These are phyloP conservation scores for Vaccinium myrtillus DNA, from an alignment of 148 eudicot genomes.

Conservation along the genomic window DNA sequence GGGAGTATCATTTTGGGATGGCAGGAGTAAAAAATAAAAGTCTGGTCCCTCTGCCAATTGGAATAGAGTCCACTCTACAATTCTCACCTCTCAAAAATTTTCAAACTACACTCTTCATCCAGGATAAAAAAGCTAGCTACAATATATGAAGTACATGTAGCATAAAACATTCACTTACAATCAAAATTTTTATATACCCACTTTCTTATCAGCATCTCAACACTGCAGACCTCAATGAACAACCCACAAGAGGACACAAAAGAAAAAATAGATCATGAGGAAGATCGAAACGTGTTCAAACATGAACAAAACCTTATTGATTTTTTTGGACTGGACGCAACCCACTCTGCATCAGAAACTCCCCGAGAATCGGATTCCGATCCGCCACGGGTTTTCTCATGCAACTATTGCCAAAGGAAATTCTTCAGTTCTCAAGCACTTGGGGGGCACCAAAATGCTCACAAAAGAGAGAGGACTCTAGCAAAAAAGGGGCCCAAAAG, in stretches of 20 bases:
- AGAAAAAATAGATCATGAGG: slow-evolving; percentile 13
- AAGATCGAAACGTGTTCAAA: neutral
- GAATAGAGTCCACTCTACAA: no score
- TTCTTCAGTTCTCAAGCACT: slow-evolving; percentile 81
- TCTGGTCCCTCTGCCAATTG: no score
- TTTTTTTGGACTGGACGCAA: slow-evolving; percentile 33
- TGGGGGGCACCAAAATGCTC: slow-evolving; percentile 91
- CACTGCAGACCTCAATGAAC: no score
- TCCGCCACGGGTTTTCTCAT: slow-evolving; percentile 57
- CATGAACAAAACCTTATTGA: slow-evolving; percentile 51
- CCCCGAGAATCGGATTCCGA: slow-evolving; percentile 32
- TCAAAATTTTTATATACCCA: no score
- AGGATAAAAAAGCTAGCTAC: no score
- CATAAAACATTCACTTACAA: no score
- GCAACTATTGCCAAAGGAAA: slow-evolving; percentile 76
- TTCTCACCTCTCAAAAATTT: no score
- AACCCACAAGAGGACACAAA: slow-evolving; percentile 6
- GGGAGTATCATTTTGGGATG: no score
- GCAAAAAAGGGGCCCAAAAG: slow-evolving; percentile 52
- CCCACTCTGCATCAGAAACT: slow-evolving; percentile 42
- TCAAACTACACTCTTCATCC: no score
- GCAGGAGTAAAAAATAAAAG: no score
- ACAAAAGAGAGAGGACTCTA: slow-evolving; percentile 67
- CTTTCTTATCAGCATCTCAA: no score
- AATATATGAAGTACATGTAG: no score